Percentiles rank a stretch among this genome's conserved stretches.
phyloP scores from a whole-genome alignment of 2,329 filamentous ascomycete species.

The Volutella citrinella region DNA sequence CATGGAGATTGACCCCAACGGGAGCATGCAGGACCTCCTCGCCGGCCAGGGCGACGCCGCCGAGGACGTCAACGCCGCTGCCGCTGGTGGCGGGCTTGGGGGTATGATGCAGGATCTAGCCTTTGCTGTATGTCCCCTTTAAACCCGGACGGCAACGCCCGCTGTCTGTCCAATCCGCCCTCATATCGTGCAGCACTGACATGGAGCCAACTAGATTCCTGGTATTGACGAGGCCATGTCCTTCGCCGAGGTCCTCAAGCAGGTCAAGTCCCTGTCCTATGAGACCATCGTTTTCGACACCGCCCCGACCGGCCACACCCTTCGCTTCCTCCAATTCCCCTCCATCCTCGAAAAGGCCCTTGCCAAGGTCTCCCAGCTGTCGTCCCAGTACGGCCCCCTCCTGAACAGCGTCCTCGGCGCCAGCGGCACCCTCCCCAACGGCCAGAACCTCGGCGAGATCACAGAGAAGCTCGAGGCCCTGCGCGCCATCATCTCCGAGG shows the following conservation, averaged over 20 bases:
- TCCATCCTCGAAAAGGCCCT: constrained; percentile 97
- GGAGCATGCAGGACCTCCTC: constrained; percentile 92
- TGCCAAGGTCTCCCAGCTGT: constrained; percentile 94
- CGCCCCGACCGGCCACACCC: constrained; percentile 93
- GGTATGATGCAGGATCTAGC: constrained; percentile 99
- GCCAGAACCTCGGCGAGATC: constrained; percentile 89
- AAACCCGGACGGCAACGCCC: too few relatives aligned
- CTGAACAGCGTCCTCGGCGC: constrained; percentile 88
- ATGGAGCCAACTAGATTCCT: too few relatives aligned
- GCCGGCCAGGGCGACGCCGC: constrained; percentile 72
- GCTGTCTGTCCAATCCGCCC: too few relatives aligned
- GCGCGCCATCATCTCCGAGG: constrained; percentile 88
- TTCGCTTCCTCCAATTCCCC: constrained; percentile 97
- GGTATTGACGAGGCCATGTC: constrained; percentile 99
- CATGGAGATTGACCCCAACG: constrained; percentile 99
- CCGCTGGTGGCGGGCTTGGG: constrained; percentile 72
- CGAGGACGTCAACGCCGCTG: constrained; percentile 65
- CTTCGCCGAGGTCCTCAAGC: constrained; percentile 97
- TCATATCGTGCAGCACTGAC: too few relatives aligned
- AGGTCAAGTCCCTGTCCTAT: constrained; percentile 98
- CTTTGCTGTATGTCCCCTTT: constrained; percentile 67
- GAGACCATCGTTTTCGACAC: constrained; percentile 99
- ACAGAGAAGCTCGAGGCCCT: constrained; percentile 92
- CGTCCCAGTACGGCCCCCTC: constrained; percentile 91
- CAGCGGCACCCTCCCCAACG: constrained; percentile 74